Percentiles rank a stretch among this genome's conserved stretches.
These are phyloP conservation scores for Starmerella bombi DNA, from an alignment of 805 yeast genomes.

Conservation along the genomic window DNA sequence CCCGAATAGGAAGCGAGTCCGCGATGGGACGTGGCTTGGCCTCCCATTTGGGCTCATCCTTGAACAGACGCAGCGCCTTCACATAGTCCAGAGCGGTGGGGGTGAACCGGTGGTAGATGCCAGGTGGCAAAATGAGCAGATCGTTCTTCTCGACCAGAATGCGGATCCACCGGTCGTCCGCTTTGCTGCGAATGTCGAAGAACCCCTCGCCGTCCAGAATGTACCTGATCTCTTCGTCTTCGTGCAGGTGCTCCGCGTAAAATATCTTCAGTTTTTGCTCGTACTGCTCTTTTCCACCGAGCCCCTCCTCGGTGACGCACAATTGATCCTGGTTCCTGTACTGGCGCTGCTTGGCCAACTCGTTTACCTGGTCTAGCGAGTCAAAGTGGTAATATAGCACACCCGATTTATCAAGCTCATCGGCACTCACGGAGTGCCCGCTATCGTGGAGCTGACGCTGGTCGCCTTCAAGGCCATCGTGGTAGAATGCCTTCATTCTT, in stretches of 20 bases:
- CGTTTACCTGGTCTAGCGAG: slow-evolving; percentile 42
- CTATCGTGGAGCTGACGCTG: slow-evolving; percentile 29
- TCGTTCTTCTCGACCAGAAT: slow-evolving; percentile 52
- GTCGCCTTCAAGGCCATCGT: slow-evolving; percentile 20
- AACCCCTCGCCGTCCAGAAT: slow-evolving; percentile 80
- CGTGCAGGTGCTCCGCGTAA: slow-evolving; percentile 81
- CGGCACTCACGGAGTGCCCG: slow-evolving; percentile 42
- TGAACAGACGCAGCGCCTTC: slow-evolving; percentile 68
- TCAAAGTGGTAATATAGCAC: slow-evolving; percentile 48
- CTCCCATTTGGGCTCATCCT: slow-evolving; percentile 92
- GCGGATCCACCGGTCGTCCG: slow-evolving; percentile 61
- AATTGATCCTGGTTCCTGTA: slow-evolving; percentile 75
- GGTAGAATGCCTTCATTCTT: slow-evolving; percentile 19
- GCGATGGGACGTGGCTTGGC: slow-evolving; percentile 15
- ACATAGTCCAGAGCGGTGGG: slow-evolving; percentile 50
- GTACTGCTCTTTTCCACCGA: slow-evolving; percentile 47
- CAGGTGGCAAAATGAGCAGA: slow-evolving; percentile 59
- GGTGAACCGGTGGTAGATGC: slow-evolving; percentile 88
- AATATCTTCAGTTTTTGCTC: slow-evolving; percentile 54
- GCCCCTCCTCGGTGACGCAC: slow-evolving; percentile 42
- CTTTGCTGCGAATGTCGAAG: slow-evolving; percentile 65
- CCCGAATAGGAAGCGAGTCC: slow-evolving; percentile 8
- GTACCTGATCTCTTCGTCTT: slow-evolving; percentile 92
- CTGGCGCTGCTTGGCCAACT: slow-evolving; percentile 50
- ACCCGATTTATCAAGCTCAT: slow-evolving; percentile 46